Percentiles rank a stretch among this genome's conserved stretches.
These are phyloP conservation scores for Lachnellula arida DNA, from an alignment of 2,329 filamentous ascomycete species.

Conservation along the genomic window DNA sequence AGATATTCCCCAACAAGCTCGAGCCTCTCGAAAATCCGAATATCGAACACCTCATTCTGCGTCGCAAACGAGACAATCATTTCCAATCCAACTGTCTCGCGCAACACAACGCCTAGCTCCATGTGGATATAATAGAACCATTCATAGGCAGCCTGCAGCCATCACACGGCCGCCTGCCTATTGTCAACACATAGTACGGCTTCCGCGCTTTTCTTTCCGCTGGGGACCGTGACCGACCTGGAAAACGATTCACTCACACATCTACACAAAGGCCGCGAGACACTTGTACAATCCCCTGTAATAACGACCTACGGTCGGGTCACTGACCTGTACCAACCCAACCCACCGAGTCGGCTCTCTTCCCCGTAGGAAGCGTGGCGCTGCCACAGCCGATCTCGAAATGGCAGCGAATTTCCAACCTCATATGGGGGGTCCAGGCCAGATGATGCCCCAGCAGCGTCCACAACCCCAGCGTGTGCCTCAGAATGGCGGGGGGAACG, in stretches of 20 bases:
- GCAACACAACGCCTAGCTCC: constrained; percentile 24
- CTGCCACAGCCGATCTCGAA: constrained; percentile 21
- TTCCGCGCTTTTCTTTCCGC: constrained; percentile 7
- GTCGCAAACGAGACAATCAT: constrained; percentile 24
- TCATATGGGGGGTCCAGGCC: constrained; percentile 26
- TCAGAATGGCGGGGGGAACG: constrained; percentile 8
- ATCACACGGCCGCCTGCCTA: constrained; percentile 23
- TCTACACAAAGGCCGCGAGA: constrained; percentile 5
- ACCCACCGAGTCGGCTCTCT: constrained; percentile 13
- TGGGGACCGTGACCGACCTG: neutral
- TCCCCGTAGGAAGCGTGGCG: constrained; percentile 23
- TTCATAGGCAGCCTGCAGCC: constrained; percentile 25
- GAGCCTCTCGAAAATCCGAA: neutral
- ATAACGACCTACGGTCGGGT: constrained; percentile 17
- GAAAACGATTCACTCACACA: neutral
- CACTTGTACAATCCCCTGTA: constrained; percentile 2
- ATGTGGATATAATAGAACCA: constrained; percentile 24
- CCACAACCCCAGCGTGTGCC: constrained; percentile 20
- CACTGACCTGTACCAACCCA: constrained; percentile 17
- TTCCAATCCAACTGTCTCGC: constrained; percentile 18
- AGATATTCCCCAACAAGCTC: neutral
- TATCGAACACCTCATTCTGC: constrained; percentile 15
- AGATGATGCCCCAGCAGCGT: constrained; percentile 28
- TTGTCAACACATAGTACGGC: constrained; percentile 21
- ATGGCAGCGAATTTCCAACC: constrained; percentile 33